Percentiles rank a stretch among this genome's conserved stretches.
These are phyloP conservation scores for Lactifluus rugatus DNA, from an alignment of 768 basidiomycete genomes.

Conservation along the genomic window DNA sequence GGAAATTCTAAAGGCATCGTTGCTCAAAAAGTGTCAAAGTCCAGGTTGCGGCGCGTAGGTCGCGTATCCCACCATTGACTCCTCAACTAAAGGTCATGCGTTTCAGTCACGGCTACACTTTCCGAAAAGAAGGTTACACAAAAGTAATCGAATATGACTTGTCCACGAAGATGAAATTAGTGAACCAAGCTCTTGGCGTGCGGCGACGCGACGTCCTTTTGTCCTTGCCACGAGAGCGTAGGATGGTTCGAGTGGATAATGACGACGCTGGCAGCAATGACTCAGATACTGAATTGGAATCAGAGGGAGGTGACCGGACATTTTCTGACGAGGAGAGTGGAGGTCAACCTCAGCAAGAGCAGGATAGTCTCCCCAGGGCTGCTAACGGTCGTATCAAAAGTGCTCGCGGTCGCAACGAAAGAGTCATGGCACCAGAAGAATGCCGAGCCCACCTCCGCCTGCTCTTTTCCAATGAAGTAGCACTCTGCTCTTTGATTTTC, in stretches of 20 bases:
- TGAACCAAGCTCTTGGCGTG: slow-evolving; percentile 40
- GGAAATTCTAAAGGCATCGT: slow-evolving; percentile 66
- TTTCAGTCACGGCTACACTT: slow-evolving; percentile 66
- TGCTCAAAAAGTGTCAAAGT: slow-evolving; percentile 68
- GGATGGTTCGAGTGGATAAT: neutral
- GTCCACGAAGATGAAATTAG: slow-evolving; percentile 62
- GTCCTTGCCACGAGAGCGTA: slow-evolving; percentile 31
- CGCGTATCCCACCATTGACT: neutral
- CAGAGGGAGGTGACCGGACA: slow-evolving; percentile 38
- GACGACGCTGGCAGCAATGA: slow-evolving; percentile 24
- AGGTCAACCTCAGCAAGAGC: slow-evolving; percentile 26
- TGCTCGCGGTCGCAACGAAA: slow-evolving; percentile 73
- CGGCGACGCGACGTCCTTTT: slow-evolving; percentile 70
- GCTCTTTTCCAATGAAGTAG: slow-evolving; percentile 72
- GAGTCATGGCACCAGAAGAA: slow-evolving; percentile 84
- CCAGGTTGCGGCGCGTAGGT: slow-evolving; percentile 72
- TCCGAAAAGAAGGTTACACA: slow-evolving; percentile 87
- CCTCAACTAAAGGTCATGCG: neutral
- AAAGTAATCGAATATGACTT: slow-evolving; percentile 95
- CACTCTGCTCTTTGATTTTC: slow-evolving; percentile 81
- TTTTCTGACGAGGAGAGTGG: slow-evolving; percentile 41
- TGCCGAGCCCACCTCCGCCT: slow-evolving; percentile 88
- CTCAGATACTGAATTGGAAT: slow-evolving; percentile 44
- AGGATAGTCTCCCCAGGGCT: slow-evolving; percentile 30
- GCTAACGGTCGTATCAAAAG: slow-evolving; percentile 74